phyloP scores from a whole-genome alignment of 2,329 filamentous ascomycete genomes.

The Trichoderma sp. region DNA sequence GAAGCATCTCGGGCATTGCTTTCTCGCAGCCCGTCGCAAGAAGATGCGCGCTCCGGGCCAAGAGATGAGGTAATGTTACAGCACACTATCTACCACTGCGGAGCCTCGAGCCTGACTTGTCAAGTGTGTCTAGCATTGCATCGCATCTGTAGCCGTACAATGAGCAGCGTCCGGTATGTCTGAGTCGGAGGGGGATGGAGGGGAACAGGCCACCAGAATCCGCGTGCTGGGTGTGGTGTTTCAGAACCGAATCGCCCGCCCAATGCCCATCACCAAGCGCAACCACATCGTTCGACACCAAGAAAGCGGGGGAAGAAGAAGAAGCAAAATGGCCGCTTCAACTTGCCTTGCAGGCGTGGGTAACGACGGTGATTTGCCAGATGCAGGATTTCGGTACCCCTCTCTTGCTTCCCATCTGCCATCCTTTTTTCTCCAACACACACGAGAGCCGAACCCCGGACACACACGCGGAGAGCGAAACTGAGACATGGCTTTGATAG shows the following conservation, averaged over 20 bases:
- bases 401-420: background rate
- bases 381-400: background rate
- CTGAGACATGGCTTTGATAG: slow-evolving; percentile 5
- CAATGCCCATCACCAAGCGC: background rate
- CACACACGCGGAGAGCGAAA: background rate
- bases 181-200: background rate
- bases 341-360: background rate
- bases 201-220: background rate
- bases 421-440: background rate
- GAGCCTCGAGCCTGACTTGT: background rate
- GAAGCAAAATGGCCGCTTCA: background rate
- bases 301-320: slow-evolving; percentile 14
- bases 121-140: background rate
- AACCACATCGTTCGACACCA: background rate
- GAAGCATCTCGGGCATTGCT: slow-evolving; percentile 8
- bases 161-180: background rate
- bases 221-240: background rate
- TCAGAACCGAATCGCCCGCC: slow-evolving; percentile 3
- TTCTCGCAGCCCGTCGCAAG: background rate
- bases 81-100: background rate
- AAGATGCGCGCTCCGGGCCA: background rate
- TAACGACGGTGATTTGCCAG: slow-evolving; percentile 3
- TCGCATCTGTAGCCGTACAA: background rate
- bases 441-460: background rate
- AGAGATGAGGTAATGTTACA: slow-evolving; percentile 3